These are phyloP conservation scores for Phytopythium sindhum DNA, from an alignment of 352 stramenopile genomes.

Conservation along the genomic window DNA sequence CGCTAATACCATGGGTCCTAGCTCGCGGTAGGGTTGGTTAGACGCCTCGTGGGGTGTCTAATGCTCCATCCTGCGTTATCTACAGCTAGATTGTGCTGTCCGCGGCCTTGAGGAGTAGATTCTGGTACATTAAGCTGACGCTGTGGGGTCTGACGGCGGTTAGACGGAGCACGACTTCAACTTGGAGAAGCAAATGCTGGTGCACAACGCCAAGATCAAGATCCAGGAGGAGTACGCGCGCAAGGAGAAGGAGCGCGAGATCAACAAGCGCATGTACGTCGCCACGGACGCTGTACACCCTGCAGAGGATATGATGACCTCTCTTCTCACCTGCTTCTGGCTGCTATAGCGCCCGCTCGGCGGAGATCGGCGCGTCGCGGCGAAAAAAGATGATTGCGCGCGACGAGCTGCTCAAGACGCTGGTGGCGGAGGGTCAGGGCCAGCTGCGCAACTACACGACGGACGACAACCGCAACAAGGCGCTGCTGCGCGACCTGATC, in stretches of 20 bases:
- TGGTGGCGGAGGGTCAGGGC: constrained; percentile 63
- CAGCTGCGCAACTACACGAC: constrained; percentile 49
- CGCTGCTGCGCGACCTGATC: constrained; percentile 95
- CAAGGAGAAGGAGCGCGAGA: constrained; percentile 97
- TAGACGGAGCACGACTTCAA: constrained; percentile 99
- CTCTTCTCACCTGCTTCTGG: background rate
- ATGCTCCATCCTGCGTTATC: too few relatives aligned
- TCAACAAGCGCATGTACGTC: constrained; percentile 90
- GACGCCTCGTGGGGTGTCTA: too few relatives aligned
- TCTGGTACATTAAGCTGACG: too few relatives aligned
- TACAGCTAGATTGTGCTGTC: background rate
- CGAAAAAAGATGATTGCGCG: constrained; percentile 97
- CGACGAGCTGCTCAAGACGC: constrained; percentile 87
- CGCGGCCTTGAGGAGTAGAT: background rate
- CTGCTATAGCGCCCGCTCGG: constrained; percentile 68
- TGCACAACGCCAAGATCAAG: constrained; percentile 97
- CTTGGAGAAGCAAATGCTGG: constrained; percentile 98
- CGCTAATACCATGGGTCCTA: background rate
- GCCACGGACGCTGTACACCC: background rate
- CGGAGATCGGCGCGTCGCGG: constrained; percentile 93
- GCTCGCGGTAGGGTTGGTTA: too few relatives aligned
- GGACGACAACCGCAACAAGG: constrained; percentile 89
- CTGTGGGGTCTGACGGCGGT: background rate
- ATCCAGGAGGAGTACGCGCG: constrained; percentile 97
- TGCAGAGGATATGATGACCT: too few relatives aligned